Conservation (phyloP, 108 stramenopile genomes). For the Cyclotella sp. region DNA sequence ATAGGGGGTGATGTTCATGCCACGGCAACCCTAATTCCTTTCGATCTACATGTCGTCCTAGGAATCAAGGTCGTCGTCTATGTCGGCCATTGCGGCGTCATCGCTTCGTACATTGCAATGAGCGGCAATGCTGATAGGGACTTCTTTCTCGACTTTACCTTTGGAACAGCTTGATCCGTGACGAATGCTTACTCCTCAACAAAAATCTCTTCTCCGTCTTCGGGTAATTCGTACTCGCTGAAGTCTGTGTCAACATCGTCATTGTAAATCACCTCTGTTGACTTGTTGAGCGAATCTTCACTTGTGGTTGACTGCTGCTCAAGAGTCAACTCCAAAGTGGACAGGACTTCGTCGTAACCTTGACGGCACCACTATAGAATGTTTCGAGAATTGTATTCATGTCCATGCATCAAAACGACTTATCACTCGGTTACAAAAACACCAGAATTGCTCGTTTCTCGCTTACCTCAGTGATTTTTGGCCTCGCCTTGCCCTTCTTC, state of each 20-base stretch:
- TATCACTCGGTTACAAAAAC: too few relatives aligned
- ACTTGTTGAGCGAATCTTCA: background rate
- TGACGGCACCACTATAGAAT: slow-evolving; percentile 25
- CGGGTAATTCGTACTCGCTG: background rate
- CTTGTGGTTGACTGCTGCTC: background rate
- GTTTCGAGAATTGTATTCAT: too few relatives aligned
- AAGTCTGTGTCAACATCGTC: background rate
- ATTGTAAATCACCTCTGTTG: background rate
- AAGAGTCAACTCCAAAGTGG: background rate
- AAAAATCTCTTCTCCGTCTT: background rate
- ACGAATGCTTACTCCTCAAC: background rate
- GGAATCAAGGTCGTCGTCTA: background rate
- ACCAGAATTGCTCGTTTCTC: background rate
- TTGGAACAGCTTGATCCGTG: background rate
- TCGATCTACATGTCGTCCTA: background rate
- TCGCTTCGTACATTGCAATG: background rate
- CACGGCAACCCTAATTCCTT: background rate
- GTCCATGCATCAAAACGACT: too few relatives aligned
- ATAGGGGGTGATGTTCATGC: too few relatives aligned
- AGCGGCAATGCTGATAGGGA: background rate
- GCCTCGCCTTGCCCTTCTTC: slow-evolving; percentile 3
- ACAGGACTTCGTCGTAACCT: slow-evolving; percentile 19
- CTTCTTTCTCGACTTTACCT: background rate
- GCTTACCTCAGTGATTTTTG: slow-evolving; percentile 8
- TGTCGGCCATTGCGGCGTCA: background rate